Conservation (phyloP, 176 grass and related monocot species). For the Pharus latifolius region DNA sequence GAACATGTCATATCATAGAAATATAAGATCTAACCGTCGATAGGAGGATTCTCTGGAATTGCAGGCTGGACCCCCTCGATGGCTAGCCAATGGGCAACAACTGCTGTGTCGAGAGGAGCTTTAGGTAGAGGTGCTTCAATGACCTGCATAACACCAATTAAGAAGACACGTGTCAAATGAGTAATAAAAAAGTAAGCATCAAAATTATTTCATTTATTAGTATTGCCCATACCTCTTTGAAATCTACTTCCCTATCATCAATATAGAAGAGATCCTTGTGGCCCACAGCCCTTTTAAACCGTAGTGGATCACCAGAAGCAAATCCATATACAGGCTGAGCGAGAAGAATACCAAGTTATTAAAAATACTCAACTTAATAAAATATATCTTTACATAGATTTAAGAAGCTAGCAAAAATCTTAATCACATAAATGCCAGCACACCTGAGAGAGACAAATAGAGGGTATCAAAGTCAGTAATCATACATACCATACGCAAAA, state of each 20-base stretch:
- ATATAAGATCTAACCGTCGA: conserved; percentile 46
- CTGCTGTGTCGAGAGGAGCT: conserved; percentile 73
- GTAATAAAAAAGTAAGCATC: background rate
- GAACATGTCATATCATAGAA: background rate
- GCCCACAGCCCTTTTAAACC: conserved; percentile 79
- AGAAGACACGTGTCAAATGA: conserved; percentile 13
- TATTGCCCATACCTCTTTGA: conserved; percentile 63
- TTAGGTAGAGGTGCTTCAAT: conserved; percentile 71
- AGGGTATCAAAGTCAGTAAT: too few species aligned
- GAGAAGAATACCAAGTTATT: conserved; percentile 11
- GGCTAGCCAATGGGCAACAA: conserved; percentile 88
- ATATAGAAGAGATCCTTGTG: conserved; percentile 96
- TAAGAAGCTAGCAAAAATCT: too few species aligned
- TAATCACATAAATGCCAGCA: too few species aligned
- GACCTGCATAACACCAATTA: conserved; percentile 33
- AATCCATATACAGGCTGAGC: conserved; percentile 88
- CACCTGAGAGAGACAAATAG: too few species aligned
- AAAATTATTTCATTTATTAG: background rate
- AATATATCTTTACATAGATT: too few species aligned
- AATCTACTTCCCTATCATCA: conserved; percentile 83
- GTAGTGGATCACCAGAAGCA: conserved; percentile 77
- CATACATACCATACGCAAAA: too few species aligned
- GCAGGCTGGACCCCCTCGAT: conserved; percentile 92
- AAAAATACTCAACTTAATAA: too few species aligned
- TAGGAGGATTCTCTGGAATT: conserved; percentile 84